Base-by-base conservation (phyloP, 352 stramenopile genomes). In the Blastocystis sp. region DNA sequence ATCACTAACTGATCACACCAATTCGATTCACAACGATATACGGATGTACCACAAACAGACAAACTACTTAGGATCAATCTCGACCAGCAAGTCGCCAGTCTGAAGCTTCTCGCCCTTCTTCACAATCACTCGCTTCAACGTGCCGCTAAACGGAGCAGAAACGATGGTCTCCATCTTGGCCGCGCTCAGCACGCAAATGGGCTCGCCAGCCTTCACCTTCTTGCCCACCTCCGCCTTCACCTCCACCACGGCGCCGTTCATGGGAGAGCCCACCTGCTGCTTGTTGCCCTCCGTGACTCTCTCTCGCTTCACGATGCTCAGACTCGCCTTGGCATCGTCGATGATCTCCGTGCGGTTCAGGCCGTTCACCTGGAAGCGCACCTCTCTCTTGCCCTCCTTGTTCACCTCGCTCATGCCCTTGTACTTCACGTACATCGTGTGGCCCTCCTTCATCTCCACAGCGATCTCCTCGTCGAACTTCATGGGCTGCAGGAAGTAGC, bases 121-220 rank as follows among this genome's bases (percentile, higher is more conserved):
- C 1, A 97, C 95, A 80, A 94, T 93, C 71, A 99, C 94, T 67
- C 93, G 90, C 91, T 94, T 96, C 37, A 99, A 93, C 80, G 94
- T 94, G 85, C 97, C 97, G 60, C 92, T 93, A 69, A 96, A 94
- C 0, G 96, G 94, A 33, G 96, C 94, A 61, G 94, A 92, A 45
- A 98, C 95, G 37, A 97, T 94, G 2, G 96, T 98, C 93, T 98
- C 96, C 97, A 99, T 99, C 93, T 99, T 99, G 96, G 98, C 98
- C 78, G 97, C 97, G 41, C 93, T 97, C 65, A 98, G 92, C 63
- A 98, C 94, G 37, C 98, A 92, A 50, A 99, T 93, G 39, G 95
- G 94, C 88, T 96, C 92, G 62, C 96, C 97, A 26, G 93, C 93
- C 91, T 98, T 96, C 24, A 99, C 94, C 50, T 94, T 93, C 91